Evolutionary conservation across 345 rosid species (phyloP).

Genomic region (Brassica incana): DNA sequence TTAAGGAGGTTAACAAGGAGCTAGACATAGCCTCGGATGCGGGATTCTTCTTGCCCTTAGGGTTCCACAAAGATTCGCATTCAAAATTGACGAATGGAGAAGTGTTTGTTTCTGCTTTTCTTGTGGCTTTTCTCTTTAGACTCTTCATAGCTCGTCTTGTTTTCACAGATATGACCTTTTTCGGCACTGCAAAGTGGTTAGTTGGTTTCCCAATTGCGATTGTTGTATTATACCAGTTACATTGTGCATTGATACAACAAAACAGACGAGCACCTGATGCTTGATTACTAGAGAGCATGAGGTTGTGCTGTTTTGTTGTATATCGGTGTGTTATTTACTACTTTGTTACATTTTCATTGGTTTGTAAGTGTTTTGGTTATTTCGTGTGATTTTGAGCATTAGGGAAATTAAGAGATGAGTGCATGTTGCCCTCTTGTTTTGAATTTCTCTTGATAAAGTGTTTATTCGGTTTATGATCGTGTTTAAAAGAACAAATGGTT

Average conservation of each 20-base stretch:
- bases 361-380: neutral
- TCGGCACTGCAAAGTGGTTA: conserved; percentile 19
- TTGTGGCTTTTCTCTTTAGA: conserved; percentile 17
- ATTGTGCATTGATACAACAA: neutral
- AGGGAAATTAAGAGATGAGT: neutral
- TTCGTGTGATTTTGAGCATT: neutral
- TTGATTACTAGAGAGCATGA: neutral
- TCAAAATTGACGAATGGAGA: conserved; percentile 1
- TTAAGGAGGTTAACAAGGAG: conserved; percentile 3
- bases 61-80: neutral
- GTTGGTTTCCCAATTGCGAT: conserved; percentile 23
- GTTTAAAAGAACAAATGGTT: neutral
- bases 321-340: neutral
- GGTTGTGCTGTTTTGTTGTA: conserved; percentile 1
- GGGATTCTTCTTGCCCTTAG: neutral
- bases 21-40: neutral
- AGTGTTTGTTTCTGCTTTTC: conserved; percentile 10
- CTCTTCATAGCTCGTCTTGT: conserved; percentile 16
- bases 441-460: neutral
- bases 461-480: neutral
- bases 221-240: conserved; percentile 5
- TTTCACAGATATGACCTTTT: conserved; percentile 12
- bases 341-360: neutral
- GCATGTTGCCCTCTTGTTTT: neutral
- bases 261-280: conserved; percentile 5